Evolutionary conservation across 202 grass and related monocot species (phyloP), one percentile per base, ranked within the genome.

Genomic region (Cymbopogon flexuosus): DNA sequence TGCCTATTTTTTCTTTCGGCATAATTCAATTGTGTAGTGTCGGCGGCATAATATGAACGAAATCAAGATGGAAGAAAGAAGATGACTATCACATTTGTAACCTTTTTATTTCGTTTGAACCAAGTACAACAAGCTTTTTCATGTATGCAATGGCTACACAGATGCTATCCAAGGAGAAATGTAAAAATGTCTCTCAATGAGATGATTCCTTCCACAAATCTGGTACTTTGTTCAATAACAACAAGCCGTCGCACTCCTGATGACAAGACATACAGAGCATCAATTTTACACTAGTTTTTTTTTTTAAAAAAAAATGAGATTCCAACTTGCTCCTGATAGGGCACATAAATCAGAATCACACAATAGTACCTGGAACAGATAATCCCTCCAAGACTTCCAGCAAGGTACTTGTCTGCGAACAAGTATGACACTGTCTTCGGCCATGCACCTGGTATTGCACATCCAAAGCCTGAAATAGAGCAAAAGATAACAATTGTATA

Each of bases 161-260:
- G 61, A 86, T 83, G 18, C 71, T 82, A 89, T 78, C 79, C 79
- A 57, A 89, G 79, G 33, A 89, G 83, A 78, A 87, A 93, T 82
- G 77, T 82, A 78, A 93, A 87, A 67, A 81, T 36, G 45, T 93
- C 90, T 60, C 87, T 82, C 81, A 89, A 82, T 87, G 90, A 89
- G 78, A 93, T 85, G 62, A 93, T 82, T 84, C 90, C 90, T 71
- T 89, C 76, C 36, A 93, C 90, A 73, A 82, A 82, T 82, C 84
- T 87, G 65, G 81, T 93, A 52, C 33, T 89, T 10, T 75, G 77
- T 67, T 93, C 84, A 72, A 93, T 66, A 59, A 87, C 47, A 5
- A 93, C 84, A 79, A 93, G 77, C 73, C 90, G 84, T 15, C 87
- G 81, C 64, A 93, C 84, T 68, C 90, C 86, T 92, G 80, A 41